phyloP scores from a whole-genome alignment of 2,329 filamentous ascomycete species.

The Cordyceps tenuipes region DNA sequence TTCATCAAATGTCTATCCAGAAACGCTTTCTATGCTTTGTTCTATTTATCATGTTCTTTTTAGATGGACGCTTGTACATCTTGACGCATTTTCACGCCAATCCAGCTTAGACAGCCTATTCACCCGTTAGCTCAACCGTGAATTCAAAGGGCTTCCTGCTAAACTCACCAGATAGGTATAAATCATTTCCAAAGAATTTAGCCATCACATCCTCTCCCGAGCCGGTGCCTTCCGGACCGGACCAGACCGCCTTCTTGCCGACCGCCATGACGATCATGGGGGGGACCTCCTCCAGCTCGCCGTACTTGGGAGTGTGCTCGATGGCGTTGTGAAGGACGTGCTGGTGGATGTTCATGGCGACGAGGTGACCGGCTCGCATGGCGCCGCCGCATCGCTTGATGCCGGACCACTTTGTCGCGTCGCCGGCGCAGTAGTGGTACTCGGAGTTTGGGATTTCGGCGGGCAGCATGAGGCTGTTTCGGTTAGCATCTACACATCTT shows the following conservation, averaged over 20 bases:
- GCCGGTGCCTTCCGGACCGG: conserved; percentile 44
- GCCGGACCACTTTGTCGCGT: conserved; percentile 62
- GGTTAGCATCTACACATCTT: background rate
- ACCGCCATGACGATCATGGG: conserved; percentile 65
- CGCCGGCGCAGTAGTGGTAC: conserved; percentile 62
- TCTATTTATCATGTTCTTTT: background rate
- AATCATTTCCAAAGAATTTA: conserved; percentile 59
- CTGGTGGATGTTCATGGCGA: conserved; percentile 60
- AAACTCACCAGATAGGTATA: conserved; percentile 24
- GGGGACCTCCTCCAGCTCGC: conserved; percentile 44
- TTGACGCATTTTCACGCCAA: background rate
- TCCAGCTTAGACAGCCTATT: background rate
- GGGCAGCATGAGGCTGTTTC: conserved; percentile 44
- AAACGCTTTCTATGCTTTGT: background rate
- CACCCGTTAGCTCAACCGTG: background rate
- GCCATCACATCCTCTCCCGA: conserved; percentile 55
- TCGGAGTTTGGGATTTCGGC: conserved; percentile 45
- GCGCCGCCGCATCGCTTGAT: conserved; percentile 76
- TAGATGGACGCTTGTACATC: background rate
- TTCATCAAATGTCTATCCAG: background rate
- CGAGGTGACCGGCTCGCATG: conserved; percentile 62
- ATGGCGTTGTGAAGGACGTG: conserved; percentile 39
- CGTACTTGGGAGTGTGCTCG: conserved; percentile 34
- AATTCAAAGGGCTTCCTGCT: background rate
- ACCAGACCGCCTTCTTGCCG: conserved; percentile 60